phyloP scores from a whole-genome alignment of 768 basidiomycete genomes.

The Russula foetens region DNA sequence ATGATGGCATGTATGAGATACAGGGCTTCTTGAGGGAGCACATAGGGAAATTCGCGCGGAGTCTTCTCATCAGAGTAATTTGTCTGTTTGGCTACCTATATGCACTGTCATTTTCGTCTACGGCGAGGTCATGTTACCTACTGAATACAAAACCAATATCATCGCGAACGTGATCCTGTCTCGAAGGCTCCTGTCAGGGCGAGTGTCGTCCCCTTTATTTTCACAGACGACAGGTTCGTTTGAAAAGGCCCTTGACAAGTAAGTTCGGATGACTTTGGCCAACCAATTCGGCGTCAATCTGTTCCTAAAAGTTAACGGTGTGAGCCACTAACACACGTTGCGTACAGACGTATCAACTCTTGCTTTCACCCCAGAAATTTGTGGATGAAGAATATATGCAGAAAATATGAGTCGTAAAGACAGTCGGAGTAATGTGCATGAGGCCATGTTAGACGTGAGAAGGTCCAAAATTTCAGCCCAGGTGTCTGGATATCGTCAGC shows the following conservation, averaged over 20 bases:
- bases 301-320: slow-evolving; percentile 15
- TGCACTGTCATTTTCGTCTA: neutral
- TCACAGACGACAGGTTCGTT: neutral
- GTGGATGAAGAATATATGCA: slow-evolving; percentile 43
- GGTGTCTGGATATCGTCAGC: slow-evolving; percentile 33
- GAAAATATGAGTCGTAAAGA: slow-evolving; percentile 49
- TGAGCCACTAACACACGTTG: neutral
- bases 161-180: slow-evolving; percentile 18
- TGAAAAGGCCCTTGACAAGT: slow-evolving; percentile 1
- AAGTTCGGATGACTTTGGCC: neutral
- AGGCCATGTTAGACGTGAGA: slow-evolving; percentile 41
- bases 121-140: neutral
- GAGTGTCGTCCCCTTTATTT: neutral
- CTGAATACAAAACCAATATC: slow-evolving; percentile 20
- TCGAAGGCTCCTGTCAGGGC: neutral
- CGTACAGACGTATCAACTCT: slow-evolving; percentile 1
- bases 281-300: slow-evolving; percentile 1
- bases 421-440: slow-evolving; percentile 54
- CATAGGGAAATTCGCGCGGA: slow-evolving; percentile 1
- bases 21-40: slow-evolving; percentile 1
- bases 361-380: slow-evolving; percentile 27
- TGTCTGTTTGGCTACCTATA: neutral
- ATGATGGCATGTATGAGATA: slow-evolving; percentile 10
- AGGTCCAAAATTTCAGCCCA: slow-evolving; percentile 43
- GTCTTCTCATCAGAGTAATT: neutral